Percentiles rank a stretch among this genome's conserved stretches.
These are phyloP conservation scores for Kwoniella botswanensis DNA, from an alignment of 768 basidiomycete species.

Conservation along the genomic window DNA sequence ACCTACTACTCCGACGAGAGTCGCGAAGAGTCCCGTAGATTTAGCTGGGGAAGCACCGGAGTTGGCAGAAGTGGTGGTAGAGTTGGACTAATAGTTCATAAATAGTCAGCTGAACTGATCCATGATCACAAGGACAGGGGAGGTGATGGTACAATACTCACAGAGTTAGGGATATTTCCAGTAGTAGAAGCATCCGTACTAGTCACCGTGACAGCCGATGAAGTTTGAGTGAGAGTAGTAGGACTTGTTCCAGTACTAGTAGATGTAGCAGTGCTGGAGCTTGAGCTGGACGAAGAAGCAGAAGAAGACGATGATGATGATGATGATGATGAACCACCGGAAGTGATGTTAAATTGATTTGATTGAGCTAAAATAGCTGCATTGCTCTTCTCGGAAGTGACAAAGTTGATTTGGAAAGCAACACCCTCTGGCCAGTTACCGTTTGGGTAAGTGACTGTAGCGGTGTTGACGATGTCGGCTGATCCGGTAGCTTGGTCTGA, in stretches of 20 bases:
- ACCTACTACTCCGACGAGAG: constrained; percentile 16
- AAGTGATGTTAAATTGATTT: constrained; percentile 64
- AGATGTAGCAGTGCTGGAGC: too few relatives aligned
- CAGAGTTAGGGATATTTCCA: constrained; percentile 28
- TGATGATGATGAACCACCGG: constrained; percentile 40
- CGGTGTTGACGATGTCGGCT: constrained; percentile 65
- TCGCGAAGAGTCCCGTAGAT: constrained; percentile 7
- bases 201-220: constrained; percentile 16
- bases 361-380: constrained; percentile 75
- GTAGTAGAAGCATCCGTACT: constrained; percentile 10
- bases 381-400: constrained; percentile 61
- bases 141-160: constrained; percentile 1
- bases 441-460: constrained; percentile 62
- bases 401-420: constrained; percentile 75
- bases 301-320: constrained; percentile 56
- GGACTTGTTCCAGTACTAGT: constrained; percentile 9
- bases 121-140: too few relatives aligned
- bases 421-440: constrained; percentile 69
- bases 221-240: constrained; percentile 18
- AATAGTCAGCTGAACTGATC: too few relatives aligned
- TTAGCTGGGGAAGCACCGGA: constrained; percentile 7
- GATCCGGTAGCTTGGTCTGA: constrained; percentile 63
- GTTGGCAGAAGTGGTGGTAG: constrained; percentile 3
- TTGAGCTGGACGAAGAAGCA: constrained; percentile 31
- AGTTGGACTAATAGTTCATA: too few relatives aligned